Evolutionary conservation across 345 rosid genomes (phyloP), one percentile per base, ranked within the genome.

Genomic region (Trapa incisa): DNA sequence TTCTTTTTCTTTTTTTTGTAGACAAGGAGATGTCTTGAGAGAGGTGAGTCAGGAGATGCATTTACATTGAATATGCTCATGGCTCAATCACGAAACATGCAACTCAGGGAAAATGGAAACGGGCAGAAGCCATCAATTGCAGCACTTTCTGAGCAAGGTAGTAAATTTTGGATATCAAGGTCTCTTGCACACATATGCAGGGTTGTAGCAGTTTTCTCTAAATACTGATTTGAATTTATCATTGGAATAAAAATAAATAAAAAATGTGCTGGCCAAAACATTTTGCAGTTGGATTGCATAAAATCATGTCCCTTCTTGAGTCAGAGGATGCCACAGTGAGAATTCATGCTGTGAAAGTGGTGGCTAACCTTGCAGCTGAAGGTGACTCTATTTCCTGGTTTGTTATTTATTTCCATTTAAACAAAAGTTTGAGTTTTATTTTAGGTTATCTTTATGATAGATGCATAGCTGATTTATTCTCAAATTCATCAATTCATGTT

Each of bases 361-460:
- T 95, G 37, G 99, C 99, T 43, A 95, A 91, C 80, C 81, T 95
- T 62, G 97, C 99, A 67, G 96, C 99, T 60, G 99, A 95, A 86
- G 99, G 99, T 89, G 67, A 70, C 75, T 61, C 14, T 62, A 22
- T 61, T 37, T 57, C 68, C 64, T 3, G 16, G 13, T 38, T 48
- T 53, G 11, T 58, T 32, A 5, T 58, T 32, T 37, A 37, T 32
- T 58, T 58, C 35, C 13, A 35, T 58, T 58, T 2, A 32, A 58
- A 58, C 13, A 32, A 58, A 29, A 58, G 38, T 16, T 32, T 42
- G 33, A 33, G 41, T 62, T n/a, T 36, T 7, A 29, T 42, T 33
- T 56, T 53, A 12, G 56, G 47, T 48, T 13, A 61, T 64, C 66
- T 64, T 37, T 4, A 16, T 16, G 36, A 63, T 64, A 37, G 9